phyloP scores from a whole-genome alignment of 495 filamentous ascomycete genomes.

The Geopyxis carbonaria region DNA sequence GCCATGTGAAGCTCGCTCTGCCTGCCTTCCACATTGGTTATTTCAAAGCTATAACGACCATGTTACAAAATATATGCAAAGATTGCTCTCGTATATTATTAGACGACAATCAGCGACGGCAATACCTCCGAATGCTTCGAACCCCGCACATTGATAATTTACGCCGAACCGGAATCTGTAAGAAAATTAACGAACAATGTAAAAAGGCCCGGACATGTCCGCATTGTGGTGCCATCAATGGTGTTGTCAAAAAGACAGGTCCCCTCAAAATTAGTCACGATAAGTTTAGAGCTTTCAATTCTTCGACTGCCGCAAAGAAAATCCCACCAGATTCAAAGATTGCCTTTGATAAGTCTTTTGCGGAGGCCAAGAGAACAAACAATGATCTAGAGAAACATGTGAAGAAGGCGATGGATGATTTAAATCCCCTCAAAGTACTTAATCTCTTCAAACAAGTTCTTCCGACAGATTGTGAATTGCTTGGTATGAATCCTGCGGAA shows the following conservation, averaged over 20 bases:
- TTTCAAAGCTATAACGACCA: conserved; percentile 71
- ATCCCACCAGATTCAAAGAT: conserved; percentile 58
- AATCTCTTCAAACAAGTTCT: conserved; percentile 79
- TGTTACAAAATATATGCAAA: conserved; percentile 90
- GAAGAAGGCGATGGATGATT: conserved; percentile 79
- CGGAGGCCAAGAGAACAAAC: conserved; percentile 51
- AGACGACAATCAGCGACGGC: conserved; percentile 52
- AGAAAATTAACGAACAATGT: conserved; percentile 74
- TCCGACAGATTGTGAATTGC: conserved; percentile 71
- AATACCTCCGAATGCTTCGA: conserved; percentile 59
- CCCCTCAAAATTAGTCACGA: conserved; percentile 87
- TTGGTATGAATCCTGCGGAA: conserved; percentile 71
- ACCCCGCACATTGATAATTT: conserved; percentile 74
- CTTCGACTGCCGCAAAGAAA: conserved; percentile 72
- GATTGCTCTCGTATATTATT: conserved; percentile 62
- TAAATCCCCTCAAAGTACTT: conserved; percentile 76
- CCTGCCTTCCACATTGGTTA: conserved; percentile 93
- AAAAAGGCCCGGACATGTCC: conserved; percentile 64
- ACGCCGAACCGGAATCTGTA: conserved; percentile 56
- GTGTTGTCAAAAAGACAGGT: conserved; percentile 71
- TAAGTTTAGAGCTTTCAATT: conserved; percentile 71
- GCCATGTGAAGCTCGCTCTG: conserved; percentile 72
- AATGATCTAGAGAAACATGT: conserved; percentile 77
- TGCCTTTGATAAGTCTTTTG: conserved; percentile 68
- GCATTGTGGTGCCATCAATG: conserved; percentile 62